A percentile compares a stretch with the other conserved stretches of the same genome.
These are phyloP conservation scores for Hygrocybe coccinea DNA, from an alignment of 768 basidiomycete genomes.

Conservation along the genomic window DNA sequence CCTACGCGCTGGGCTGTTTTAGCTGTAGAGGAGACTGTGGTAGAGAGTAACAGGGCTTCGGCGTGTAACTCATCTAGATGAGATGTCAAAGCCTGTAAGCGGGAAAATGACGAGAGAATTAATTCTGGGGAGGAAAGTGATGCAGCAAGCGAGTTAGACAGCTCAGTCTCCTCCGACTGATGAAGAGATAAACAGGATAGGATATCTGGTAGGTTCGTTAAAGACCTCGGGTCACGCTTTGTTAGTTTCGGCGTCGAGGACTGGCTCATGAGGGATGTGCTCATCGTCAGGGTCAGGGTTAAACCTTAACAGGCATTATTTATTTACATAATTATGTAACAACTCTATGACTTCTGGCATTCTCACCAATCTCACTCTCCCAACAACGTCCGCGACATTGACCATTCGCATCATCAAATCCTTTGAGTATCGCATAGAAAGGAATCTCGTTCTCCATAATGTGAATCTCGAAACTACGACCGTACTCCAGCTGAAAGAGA, in stretches of 20 bases:
- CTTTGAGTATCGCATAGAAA: too few relatives aligned
- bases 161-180: conserved; percentile 71
- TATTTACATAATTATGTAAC: too few relatives aligned
- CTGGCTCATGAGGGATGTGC: not conserved
- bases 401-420: too few relatives aligned
- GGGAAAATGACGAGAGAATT: conserved; percentile 55
- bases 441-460: too few relatives aligned
- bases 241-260: not conserved
- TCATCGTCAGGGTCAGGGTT: not conserved
- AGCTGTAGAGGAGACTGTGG: conserved; percentile 65
- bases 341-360: too few relatives aligned
- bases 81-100: conserved; percentile 56
- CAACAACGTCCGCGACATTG: too few relatives aligned
- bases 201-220: conserved; percentile 65
- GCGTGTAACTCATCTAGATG: conserved; percentile 56
- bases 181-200: conserved; percentile 68
- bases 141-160: conserved; percentile 67
- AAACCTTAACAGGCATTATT: not conserved
- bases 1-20: conserved; percentile 84
- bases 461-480: too few relatives aligned
- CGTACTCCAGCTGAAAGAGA: too few relatives aligned
- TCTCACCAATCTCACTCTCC: too few relatives aligned
- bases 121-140: conserved; percentile 67
- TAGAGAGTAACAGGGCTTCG: conserved; percentile 52
- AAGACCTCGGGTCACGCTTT: conserved; percentile 34